Evolutionary conservation across 2,329 filamentous ascomycete genomes (phyloP), one percentile per base, ranked within the genome.

Genomic region (Cladorrhinum sp.): DNA sequence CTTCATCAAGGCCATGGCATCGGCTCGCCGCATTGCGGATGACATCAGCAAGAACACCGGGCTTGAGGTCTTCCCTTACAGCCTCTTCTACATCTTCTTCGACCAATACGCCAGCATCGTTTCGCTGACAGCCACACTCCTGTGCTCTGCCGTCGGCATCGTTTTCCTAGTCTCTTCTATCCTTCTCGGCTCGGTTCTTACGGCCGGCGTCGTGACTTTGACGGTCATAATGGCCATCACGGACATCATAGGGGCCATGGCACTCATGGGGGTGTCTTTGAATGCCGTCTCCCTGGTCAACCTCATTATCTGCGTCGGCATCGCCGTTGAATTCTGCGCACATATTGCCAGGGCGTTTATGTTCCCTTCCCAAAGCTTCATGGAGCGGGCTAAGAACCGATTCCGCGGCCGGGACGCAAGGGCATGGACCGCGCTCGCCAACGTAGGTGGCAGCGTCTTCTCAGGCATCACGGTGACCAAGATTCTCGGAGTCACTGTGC

Each of bases 81-180:
- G 91, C 68, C 88, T 97, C 63, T 96, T 96, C 74, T 99, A 99
- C 79, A 93, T 99, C 73, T 99, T 98, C 83, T 99, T 99, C 73
- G 95, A 99, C 73, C 95, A 98, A 73, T 99, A 99, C 72, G 84
- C 91, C 5, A 85, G 85, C 61, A 98, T 99, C 63, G 86, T 96
- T 20, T 82, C 83, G 10, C 82, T 98, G 3, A 93, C 94, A 0
- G 88, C 84, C 0, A 86, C 88, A 0, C 84, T 99, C 1, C 83
- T 99, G 28, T 89, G 89, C 46, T 89, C 91, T 2, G 94, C 92
- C 0, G 80, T 98, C 14, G 91, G 83, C 24, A 90, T 96, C 66
- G 96, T 98, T 62, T 89, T 97, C 61, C 72, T 90, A 62, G 84
- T 99, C 51, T 89, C 91, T 0, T 87, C 89, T 0, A 68, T 92